phyloP scores from a whole-genome alignment of 208 protist species.

The Willaertia magna region DNA sequence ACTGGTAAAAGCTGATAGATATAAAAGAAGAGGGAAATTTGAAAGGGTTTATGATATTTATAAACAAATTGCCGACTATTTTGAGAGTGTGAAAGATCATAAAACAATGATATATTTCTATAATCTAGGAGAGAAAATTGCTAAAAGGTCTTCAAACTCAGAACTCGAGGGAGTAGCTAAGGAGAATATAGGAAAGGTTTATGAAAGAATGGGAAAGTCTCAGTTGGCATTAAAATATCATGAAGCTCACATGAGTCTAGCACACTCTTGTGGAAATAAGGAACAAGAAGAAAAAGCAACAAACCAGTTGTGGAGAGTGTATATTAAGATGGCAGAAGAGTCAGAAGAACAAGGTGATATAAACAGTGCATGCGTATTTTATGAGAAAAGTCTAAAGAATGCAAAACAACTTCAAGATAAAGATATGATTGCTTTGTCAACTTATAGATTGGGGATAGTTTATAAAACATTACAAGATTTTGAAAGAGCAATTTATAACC shows the following conservation, averaged over 20 bases:
- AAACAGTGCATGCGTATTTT: slow-evolving; percentile 28
- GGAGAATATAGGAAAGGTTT: slow-evolving; percentile 11
- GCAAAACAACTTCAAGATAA: background rate
- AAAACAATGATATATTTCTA: background rate
- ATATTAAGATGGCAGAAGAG: slow-evolving; percentile 44
- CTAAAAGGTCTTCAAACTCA: slow-evolving; percentile 1
- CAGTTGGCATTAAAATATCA: slow-evolving; percentile 45
- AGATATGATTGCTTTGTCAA: background rate
- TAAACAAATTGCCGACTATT: slow-evolving; percentile 10
- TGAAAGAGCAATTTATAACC: background rate
- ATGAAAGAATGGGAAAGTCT: slow-evolving; percentile 46
- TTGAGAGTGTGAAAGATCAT: background rate
- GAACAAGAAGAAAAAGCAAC: slow-evolving; percentile 36
- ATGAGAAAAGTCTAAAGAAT: slow-evolving; percentile 1
- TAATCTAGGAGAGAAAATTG: background rate
- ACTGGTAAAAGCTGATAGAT: background rate
- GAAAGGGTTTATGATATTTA: background rate
- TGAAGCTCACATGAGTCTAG: slow-evolving; percentile 47
- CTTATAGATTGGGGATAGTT: background rate
- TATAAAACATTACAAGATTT: background rate
- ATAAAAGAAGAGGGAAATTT: background rate
- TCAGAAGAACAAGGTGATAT: background rate
- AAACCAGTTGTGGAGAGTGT: slow-evolving; percentile 48
- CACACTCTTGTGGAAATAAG: slow-evolving; percentile 42
- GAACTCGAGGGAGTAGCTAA: background rate